These are phyloP conservation scores for Areca catechu DNA, from an alignment of 176 grass and related monocot species.

Conservation along the genomic window DNA sequence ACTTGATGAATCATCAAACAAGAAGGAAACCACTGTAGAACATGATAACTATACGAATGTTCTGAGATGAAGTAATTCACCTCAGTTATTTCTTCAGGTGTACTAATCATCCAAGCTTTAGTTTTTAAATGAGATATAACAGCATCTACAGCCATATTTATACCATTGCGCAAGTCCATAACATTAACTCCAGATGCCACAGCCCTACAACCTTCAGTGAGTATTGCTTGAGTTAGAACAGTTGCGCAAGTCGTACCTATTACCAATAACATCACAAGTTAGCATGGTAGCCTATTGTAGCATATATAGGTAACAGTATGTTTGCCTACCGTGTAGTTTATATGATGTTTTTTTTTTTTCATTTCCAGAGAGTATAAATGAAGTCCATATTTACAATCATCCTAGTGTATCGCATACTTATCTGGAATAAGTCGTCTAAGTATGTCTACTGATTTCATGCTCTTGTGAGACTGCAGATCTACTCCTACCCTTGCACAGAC, in stretches of 20 bases:
- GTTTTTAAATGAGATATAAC: constrained; percentile 59
- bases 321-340: too few relatives aligned
- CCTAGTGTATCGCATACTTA: too few relatives aligned
- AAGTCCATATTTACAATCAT: too few relatives aligned
- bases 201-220: constrained; percentile 84
- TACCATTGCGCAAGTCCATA: constrained; percentile 80
- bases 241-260: constrained; percentile 95
- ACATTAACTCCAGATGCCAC: constrained; percentile 78
- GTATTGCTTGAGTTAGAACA: constrained; percentile 85
- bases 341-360: too few relatives aligned
- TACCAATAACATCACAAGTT: constrained; percentile 13
- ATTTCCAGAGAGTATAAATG: too few relatives aligned
- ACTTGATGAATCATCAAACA: not conserved
- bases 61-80: constrained; percentile 22
- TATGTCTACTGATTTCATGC: too few relatives aligned
- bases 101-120: constrained; percentile 73
- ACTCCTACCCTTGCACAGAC: too few relatives aligned
- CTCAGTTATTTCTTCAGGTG: constrained; percentile 82
- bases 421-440: too few relatives aligned
- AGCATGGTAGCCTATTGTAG: too few relatives aligned
- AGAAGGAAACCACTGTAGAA: constrained; percentile 1
- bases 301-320: too few relatives aligned
- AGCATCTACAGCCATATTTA: constrained; percentile 75
- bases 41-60: not conserved
- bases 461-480: too few relatives aligned